These are phyloP conservation scores for Wilcoxina mikolae DNA, from an alignment of 495 filamentous ascomycete genomes.

Conservation along the genomic window DNA sequence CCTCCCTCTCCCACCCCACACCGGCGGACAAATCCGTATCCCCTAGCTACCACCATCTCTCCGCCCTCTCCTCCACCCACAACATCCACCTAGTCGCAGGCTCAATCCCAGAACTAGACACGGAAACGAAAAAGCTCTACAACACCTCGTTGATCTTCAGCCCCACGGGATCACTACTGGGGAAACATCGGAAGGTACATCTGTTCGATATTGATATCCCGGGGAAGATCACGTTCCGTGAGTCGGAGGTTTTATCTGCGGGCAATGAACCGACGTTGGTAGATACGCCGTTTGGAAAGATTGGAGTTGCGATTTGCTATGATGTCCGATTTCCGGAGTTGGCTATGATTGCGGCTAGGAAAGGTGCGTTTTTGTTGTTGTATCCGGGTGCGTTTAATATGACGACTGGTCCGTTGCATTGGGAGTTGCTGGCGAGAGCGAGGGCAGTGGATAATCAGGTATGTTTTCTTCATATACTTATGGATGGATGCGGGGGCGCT, in stretches of 20 bases:
- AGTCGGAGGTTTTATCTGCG: conserved; percentile 73
- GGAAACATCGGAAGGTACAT: conserved; percentile 82
- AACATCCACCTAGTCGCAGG: conserved; percentile 72
- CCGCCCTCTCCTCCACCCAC: conserved; percentile 59
- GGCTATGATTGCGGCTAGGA: conserved; percentile 74
- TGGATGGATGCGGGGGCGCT: too few species aligned
- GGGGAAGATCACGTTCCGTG: conserved; percentile 78
- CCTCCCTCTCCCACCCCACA: conserved; percentile 55
- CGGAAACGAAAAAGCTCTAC: conserved; percentile 59
- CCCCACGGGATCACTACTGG: conserved; percentile 61
- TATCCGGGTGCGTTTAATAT: conserved; percentile 95
- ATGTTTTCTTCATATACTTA: too few species aligned
- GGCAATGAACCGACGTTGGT: conserved; percentile 70
- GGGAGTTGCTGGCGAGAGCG: conserved; percentile 67
- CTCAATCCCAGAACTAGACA: conserved; percentile 65
- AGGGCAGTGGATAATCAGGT: conserved; percentile 90
- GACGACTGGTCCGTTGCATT: conserved; percentile 84
- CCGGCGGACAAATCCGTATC: conserved; percentile 37
- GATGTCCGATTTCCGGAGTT: conserved; percentile 93
- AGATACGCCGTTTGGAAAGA: conserved; percentile 68
- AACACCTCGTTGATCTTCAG: conserved; percentile 80
- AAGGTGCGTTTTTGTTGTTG: conserved; percentile 64
- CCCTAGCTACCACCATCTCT: conserved; percentile 74
- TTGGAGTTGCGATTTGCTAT: conserved; percentile 89
- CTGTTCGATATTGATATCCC: conserved; percentile 99